Evolutionary conservation across 805 yeast species (phyloP), one percentile per base, ranked within the genome.

Genomic region (Scheffersomyces stipitis): DNA sequence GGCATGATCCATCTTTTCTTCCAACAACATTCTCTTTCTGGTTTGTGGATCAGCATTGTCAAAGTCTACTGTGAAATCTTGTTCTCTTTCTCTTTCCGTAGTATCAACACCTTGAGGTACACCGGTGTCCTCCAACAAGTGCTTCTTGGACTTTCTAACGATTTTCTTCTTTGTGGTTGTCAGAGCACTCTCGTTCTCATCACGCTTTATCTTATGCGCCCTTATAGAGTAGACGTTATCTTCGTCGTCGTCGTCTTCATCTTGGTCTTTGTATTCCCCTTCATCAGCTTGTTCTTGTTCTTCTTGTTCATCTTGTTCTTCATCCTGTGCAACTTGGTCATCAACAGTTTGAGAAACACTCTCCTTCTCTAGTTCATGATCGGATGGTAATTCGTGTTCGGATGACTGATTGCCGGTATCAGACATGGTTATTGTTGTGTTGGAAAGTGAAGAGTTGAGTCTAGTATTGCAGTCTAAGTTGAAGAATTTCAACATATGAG

Each of bases 1-100:
- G 1, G 95, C 83, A 28, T 80, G 78, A 46, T 84, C 93, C 66
- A 93, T 76, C 49, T 74, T 78, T 41, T 80, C 91, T 61, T 93
- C 98, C 45, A 93, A 73, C 45, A 78, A 80, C 45, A 88, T 76
- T 54, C 95, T 80, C 55, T 75, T 80, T 38, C 82, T 50, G 10
- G 54, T 35, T 13, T 51, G 54, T 13, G 73, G 70, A 44, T 66
- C 71, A 43, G 65, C 64, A 42, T 58, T 55, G 26, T 45, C 31
- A 40, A 46, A 56, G n/a, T n/a, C n/a, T n/a, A n/a, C n/a, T n/a
- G n/a, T n/a, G 28, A 47, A 51, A 3, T 36, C 34, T 16, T 37
- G 36, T 9, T 31, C 30, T 29, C 23, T 23, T 15, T 33, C 34
- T 13, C 34, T 27, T 26, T 31, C 27, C 7, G 32, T 15, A 7